phyloP scores from a whole-genome alignment of 2,329 filamentous ascomycete species.

The Colletotrichum scovillei region DNA sequence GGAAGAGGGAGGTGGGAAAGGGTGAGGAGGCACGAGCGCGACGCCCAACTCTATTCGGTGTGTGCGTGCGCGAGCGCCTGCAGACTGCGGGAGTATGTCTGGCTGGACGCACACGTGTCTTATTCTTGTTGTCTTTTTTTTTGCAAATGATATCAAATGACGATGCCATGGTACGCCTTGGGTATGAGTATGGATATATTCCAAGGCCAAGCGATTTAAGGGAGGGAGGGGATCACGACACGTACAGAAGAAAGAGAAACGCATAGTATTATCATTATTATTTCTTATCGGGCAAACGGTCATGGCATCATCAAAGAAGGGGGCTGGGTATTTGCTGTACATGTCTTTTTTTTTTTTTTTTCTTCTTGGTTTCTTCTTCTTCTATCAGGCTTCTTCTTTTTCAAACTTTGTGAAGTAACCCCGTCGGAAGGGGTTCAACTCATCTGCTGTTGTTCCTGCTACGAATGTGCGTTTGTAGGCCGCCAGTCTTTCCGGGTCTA shows the following conservation, averaged over 20 bases:
- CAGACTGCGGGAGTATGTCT: slow-evolving; percentile 3
- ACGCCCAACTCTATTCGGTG: slow-evolving; percentile 13
- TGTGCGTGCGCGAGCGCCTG: not conserved
- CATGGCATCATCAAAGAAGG: slow-evolving; percentile 32
- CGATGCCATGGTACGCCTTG: slow-evolving; percentile 27
- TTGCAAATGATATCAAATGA: slow-evolving; percentile 34
- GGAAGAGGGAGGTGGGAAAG: not conserved
- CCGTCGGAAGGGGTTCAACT: slow-evolving; percentile 70
- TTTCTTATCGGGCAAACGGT: slow-evolving; percentile 24
- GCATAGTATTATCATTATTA: slow-evolving; percentile 1
- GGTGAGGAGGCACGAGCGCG: slow-evolving; percentile 19
- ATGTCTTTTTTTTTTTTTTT: slow-evolving; percentile 13
- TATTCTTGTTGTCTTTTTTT: not conserved
- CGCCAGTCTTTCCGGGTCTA: slow-evolving; percentile 58
- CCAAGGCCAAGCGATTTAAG: not conserved
- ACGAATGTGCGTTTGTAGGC: slow-evolving; percentile 42
- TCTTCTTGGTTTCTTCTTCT: not conserved
- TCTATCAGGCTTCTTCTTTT: slow-evolving; percentile 40
- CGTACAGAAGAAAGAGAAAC: not conserved
- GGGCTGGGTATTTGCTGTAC: slow-evolving; percentile 22
- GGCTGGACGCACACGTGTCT: slow-evolving; percentile 2
- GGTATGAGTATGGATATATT: slow-evolving; percentile 16
- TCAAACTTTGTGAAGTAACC: slow-evolving; percentile 69
- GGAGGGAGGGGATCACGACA: not conserved
- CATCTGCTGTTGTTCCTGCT: slow-evolving; percentile 64